Percentiles rank a stretch among this genome's conserved stretches.
Conservation (phyloP, 371 early-diverging fungal genomes). For the Syncephalastrum monosporum region DNA sequence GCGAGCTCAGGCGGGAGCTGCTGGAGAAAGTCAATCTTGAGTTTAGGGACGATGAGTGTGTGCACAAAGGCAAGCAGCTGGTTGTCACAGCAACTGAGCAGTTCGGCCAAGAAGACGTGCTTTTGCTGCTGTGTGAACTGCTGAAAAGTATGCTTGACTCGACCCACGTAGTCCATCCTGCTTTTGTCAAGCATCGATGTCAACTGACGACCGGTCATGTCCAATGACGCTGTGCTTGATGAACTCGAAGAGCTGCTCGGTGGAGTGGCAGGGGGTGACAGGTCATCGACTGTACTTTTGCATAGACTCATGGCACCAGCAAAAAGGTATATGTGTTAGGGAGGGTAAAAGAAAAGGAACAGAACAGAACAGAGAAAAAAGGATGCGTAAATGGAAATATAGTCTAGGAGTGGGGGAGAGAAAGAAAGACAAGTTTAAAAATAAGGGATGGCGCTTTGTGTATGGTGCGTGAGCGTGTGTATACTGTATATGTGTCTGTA, state of each 20-base stretch:
- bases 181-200: too few relatives aligned
- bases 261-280: slow-evolving; percentile 49
- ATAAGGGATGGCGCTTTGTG: too few relatives aligned
- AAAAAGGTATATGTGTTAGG: background rate
- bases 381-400: too few relatives aligned
- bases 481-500: too few relatives aligned
- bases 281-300: slow-evolving; percentile 21
- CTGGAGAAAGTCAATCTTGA: slow-evolving; percentile 80
- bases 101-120: slow-evolving; percentile 39
- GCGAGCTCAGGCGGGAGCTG: slow-evolving; percentile 76
- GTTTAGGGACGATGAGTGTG: slow-evolving; percentile 58
- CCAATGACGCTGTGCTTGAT: background rate
- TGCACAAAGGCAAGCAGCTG: slow-evolving; percentile 57
- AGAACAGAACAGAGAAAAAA: too few relatives aligned
- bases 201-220: too few relatives aligned
- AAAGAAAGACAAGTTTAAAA: too few relatives aligned
- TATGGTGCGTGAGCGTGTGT: too few relatives aligned
- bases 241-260: slow-evolving; percentile 27
- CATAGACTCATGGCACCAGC: background rate
- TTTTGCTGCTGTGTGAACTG: slow-evolving; percentile 36
- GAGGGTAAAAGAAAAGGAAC: background rate
- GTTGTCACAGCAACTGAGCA: slow-evolving; percentile 56
- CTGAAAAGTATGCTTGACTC: slow-evolving; percentile 23
- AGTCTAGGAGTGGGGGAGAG: too few relatives aligned
- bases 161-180: too few relatives aligned